A percentile compares a stretch with the other conserved stretches of the same genome.
Conservation (phyloP, 305 asterid genomes). For the Fraxinus baroniana region DNA sequence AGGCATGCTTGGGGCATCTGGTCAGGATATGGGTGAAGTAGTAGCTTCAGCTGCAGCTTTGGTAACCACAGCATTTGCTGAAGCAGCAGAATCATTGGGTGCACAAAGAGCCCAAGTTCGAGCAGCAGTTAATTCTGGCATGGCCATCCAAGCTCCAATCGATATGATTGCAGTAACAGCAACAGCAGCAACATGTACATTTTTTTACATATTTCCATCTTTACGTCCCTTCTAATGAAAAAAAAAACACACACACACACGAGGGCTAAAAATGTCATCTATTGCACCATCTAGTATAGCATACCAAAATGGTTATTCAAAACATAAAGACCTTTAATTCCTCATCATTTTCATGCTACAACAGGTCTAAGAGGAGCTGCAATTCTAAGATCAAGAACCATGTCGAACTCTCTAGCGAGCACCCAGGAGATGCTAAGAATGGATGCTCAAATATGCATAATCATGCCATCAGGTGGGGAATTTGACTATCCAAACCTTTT, state of each 20-base stretch:
- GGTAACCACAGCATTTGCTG: conserved; percentile 58
- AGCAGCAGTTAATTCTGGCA: conserved; percentile 60
- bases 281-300: not conserved
- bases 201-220: not conserved
- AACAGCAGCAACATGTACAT: conserved; percentile 58
- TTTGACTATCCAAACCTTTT: not conserved
- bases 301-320: not conserved
- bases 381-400: conserved; percentile 55
- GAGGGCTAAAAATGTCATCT: not conserved
- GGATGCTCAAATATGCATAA: conserved; percentile 47
- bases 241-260: not conserved
- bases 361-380: conserved; percentile 61
- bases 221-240: not conserved
- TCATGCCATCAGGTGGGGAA: conserved; percentile 55
- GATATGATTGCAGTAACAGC: conserved; percentile 67
- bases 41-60: conserved; percentile 62
- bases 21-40: conserved; percentile 37
- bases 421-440: conserved; percentile 39
- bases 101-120: conserved; percentile 49
- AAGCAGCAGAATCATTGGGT: conserved; percentile 60
- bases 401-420: conserved; percentile 31
- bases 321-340: not conserved
- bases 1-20: conserved; percentile 21
- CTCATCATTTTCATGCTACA: not conserved
- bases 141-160: conserved; percentile 52